These are phyloP conservation scores for Verticillium albo-atrum DNA, from an alignment of 2,329 filamentous ascomycete species.

Conservation along the genomic window DNA sequence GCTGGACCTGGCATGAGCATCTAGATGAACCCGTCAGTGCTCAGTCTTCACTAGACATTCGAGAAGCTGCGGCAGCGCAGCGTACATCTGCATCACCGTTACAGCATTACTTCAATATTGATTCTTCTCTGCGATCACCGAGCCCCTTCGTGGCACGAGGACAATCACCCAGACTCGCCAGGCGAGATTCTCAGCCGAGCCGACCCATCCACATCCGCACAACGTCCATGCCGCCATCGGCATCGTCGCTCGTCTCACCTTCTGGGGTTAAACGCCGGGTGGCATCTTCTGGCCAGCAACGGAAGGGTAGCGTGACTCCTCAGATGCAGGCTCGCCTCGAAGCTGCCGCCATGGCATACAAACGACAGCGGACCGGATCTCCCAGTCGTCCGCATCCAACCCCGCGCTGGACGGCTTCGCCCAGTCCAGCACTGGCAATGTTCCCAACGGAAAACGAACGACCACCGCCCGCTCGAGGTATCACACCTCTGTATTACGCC, in stretches of 20 bases:
- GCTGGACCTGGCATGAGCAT: constrained; percentile 63
- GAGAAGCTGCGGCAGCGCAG: constrained; percentile 28
- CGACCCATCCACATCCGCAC: constrained; percentile 47
- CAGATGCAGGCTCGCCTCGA: constrained; percentile 16
- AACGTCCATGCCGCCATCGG: constrained; percentile 43
- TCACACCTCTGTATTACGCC: constrained; percentile 66
- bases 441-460: constrained; percentile 22
- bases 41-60: constrained; percentile 36
- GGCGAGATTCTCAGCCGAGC: constrained; percentile 34
- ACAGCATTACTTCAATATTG: constrained; percentile 30
- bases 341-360: constrained; percentile 9
- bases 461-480: constrained; percentile 29
- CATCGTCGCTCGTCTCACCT: constrained; percentile 32
- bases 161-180: constrained; percentile 35
- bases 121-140: constrained; percentile 29
- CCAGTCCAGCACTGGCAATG: constrained; percentile 33
- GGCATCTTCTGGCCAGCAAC: constrained; percentile 32
- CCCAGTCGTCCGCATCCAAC: constrained; percentile 51
- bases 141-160: constrained; percentile 30
- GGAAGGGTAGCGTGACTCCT: constrained; percentile 1
- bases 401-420: constrained; percentile 50
- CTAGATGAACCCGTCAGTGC: constrained; percentile 54
- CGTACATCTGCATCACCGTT: constrained; percentile 38
- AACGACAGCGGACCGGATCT: constrained; percentile 54
- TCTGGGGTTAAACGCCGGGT: constrained; percentile 38